Evolutionary conservation across 176 grass and related monocot species (phyloP), one percentile per base, ranked within the genome.

Genomic region (Miscanthus lutarioriparius): DNA sequence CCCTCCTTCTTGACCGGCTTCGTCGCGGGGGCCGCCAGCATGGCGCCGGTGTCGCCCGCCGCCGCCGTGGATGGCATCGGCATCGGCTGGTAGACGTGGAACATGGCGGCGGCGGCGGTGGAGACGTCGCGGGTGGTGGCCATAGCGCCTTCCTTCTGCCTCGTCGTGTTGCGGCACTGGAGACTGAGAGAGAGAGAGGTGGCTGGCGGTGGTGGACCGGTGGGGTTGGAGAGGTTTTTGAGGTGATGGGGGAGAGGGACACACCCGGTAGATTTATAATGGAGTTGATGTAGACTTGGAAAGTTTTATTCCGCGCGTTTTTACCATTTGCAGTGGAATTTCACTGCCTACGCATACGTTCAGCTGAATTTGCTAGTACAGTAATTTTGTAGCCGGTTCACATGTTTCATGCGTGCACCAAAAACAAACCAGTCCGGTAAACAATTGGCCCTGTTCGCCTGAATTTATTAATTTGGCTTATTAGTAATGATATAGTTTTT

Each of bases 181-280:
- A 23, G 51, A 16, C 49, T 56, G 17, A 19, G 45, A 38, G 37
- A 0, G 22, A 0, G 20, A 16, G 47, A 20, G 51, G 6, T 2
- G 38, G 65, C 13, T 5, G 19, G 51, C 8, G 58, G 61, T 28
- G 87, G 78, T 90, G 69, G 77, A 23, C 83, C 75, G 45, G 84
- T 84, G 85, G 84, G 77, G 66, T 79, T 83, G 54, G 67, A 83
- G 47, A 67, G 85, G 72, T 69, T 84, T 84, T 80, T 78, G 77
- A 77, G 78, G 77, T 56, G 88, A 86, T 72, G 59, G 58, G 35
- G 59, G 80, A 83, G 84, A 83, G 74, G 37, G 67, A 67, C 67
- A 79, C 74, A 28, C 27, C 19, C 82, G 85, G 67, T 78, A 81
- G 87, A 87, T 83, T 75, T 82, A 90, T 88, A 88, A 56, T 71